Percentiles rank a stretch among this genome's conserved stretches.
These are phyloP conservation scores for Magnolia sinica DNA, from an alignment of 164 flowering plant species.

Conservation along the genomic window DNA sequence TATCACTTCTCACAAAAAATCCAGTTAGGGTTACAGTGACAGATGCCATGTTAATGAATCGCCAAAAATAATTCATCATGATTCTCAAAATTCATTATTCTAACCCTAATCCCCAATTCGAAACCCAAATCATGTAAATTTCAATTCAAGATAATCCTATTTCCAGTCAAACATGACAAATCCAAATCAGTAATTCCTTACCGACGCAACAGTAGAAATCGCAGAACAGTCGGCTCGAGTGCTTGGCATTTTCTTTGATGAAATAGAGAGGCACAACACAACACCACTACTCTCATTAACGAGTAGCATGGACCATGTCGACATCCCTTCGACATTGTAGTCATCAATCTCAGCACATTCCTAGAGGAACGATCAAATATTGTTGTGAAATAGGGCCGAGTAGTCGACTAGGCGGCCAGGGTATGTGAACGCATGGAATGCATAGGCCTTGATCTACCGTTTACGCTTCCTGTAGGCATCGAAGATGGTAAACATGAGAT, in stretches of 20 bases:
- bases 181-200: slow-evolving; percentile 8
- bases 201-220: slow-evolving; percentile 78
- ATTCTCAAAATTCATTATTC: too few relatives aligned
- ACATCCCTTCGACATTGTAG: slow-evolving; percentile 46
- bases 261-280: slow-evolving; percentile 61
- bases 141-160: not conserved
- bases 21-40: too few relatives aligned
- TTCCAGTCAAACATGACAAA: not conserved
- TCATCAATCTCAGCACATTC: slow-evolving; percentile 58
- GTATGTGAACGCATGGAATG: slow-evolving; percentile 50
- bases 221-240: slow-evolving; percentile 53
- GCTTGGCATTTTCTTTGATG: slow-evolving; percentile 55
- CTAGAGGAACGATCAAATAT: slow-evolving; percentile 51
- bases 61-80: too few relatives aligned
- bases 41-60: too few relatives aligned
- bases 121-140: too few relatives aligned
- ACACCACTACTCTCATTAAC: slow-evolving; percentile 44
- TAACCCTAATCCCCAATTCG: too few relatives aligned
- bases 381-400: slow-evolving; percentile 60
- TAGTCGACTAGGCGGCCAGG: slow-evolving; percentile 45
- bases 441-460: slow-evolving; percentile 5
- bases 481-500: not conserved
- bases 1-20: too few relatives aligned
- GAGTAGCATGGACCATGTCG: slow-evolving; percentile 63
- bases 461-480: not conserved